Conservation (phyloP, 2,329 filamentous ascomycete species). For the Fonsecaea nubica region DNA sequence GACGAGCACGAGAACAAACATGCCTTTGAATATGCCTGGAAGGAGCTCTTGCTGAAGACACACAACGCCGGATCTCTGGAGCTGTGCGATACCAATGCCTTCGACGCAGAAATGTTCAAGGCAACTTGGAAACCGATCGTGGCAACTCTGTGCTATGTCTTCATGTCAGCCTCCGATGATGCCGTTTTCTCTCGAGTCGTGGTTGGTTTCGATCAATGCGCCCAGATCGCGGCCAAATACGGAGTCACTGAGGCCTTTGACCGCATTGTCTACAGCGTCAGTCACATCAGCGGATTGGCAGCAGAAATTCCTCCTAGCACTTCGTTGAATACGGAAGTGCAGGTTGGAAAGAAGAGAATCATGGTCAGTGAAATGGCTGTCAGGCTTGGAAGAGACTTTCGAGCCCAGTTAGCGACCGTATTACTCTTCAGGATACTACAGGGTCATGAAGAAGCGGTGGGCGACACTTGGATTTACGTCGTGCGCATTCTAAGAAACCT, state of each 20-base stretch:
- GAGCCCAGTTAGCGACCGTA: constrained; percentile 89
- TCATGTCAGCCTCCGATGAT: constrained; percentile 98
- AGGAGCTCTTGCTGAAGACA: constrained; percentile 86
- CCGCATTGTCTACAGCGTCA: constrained; percentile 87
- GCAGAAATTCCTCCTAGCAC: constrained; percentile 80
- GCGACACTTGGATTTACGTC: constrained; percentile 67
- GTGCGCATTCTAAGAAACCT: constrained; percentile 93
- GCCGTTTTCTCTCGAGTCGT: constrained; percentile 93
- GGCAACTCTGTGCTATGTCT: constrained; percentile 94
- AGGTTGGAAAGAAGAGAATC: constrained; percentile 81
- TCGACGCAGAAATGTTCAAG: constrained; percentile 96
- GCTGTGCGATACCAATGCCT: constrained; percentile 88
- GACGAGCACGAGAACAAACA: constrained; percentile 97
- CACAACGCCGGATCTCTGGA: constrained; percentile 75
- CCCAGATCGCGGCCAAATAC: constrained; percentile 87
- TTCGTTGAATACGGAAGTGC: constrained; percentile 90
- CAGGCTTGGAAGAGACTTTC: constrained; percentile 90
- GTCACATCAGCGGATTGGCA: constrained; percentile 87
- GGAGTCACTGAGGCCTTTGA: constrained; percentile 84
- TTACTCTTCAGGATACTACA: constrained; percentile 93
- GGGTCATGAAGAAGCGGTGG: constrained; percentile 79
- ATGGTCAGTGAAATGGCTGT: constrained; percentile 99
- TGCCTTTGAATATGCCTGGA: constrained; percentile 97
- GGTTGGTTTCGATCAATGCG: constrained; percentile 94
- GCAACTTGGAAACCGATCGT: constrained; percentile 95